These are phyloP conservation scores for Globisporangium orthogonon DNA, from an alignment of 352 stramenopile species.

Conservation along the genomic window DNA sequence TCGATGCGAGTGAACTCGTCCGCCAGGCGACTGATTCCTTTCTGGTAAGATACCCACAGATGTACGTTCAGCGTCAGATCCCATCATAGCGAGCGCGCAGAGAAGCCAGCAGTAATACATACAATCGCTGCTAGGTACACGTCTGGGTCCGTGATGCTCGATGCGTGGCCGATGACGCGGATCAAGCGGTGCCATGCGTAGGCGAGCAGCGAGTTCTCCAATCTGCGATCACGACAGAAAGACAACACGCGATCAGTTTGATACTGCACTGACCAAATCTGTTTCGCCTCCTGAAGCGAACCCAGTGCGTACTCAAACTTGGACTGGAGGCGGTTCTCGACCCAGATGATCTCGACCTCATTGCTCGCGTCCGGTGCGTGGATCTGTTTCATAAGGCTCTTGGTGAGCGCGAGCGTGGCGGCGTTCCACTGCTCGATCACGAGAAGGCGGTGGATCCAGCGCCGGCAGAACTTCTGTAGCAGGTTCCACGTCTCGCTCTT, in stretches of 20 bases:
- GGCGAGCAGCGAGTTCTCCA: conserved; percentile 64
- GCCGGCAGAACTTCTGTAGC: conserved; percentile 81
- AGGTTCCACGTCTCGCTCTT: conserved; percentile 71
- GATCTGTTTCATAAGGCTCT: conserved; percentile 68
- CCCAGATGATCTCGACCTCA: conserved; percentile 72
- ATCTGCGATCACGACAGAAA: conserved; percentile 8
- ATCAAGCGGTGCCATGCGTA: conserved; percentile 84
- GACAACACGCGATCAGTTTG: not conserved
- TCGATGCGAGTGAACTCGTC: conserved; percentile 71
- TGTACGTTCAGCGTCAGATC: too few species aligned
- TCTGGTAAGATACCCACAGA: conserved; percentile 20
- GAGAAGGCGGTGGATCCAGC: conserved; percentile 80
- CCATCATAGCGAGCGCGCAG: not conserved
- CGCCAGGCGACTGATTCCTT: conserved; percentile 70
- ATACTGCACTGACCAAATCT: too few species aligned
- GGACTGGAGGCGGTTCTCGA: conserved; percentile 53
- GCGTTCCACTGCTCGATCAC: conserved; percentile 87
- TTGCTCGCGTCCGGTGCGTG: conserved; percentile 40
- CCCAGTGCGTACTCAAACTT: conserved; percentile 42
- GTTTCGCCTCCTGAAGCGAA: not conserved
- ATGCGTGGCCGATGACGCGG: conserved; percentile 78
- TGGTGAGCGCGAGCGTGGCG: conserved; percentile 64
- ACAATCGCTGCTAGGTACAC: conserved; percentile 78
- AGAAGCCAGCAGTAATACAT: conserved; percentile 1
- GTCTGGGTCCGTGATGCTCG: conserved; percentile 74